Evolutionary conservation across 169 alveolate genomes (phyloP).

Genomic region (Plasmodium yoelii): DNA sequence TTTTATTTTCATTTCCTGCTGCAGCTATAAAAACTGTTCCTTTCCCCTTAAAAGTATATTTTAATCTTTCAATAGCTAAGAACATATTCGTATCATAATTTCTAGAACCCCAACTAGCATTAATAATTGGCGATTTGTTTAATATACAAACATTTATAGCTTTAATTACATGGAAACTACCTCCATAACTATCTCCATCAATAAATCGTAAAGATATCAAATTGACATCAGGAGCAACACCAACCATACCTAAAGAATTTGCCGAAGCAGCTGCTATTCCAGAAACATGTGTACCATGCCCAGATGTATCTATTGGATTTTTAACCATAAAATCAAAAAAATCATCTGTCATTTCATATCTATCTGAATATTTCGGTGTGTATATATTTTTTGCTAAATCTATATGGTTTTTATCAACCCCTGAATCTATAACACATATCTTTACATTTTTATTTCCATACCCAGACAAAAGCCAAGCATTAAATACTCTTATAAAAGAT

Average conservation of each 20-base stretch:
- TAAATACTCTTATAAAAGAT: slow-evolving; percentile 44
- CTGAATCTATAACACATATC: slow-evolving; percentile 89
- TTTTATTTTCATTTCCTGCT: slow-evolving; percentile 54
- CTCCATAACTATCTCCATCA: slow-evolving; percentile 58
- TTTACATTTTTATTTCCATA: slow-evolving; percentile 73
- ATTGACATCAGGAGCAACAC: slow-evolving; percentile 68
- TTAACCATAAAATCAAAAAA: slow-evolving; percentile 65
- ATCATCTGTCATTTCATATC: slow-evolving; percentile 71
- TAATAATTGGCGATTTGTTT: slow-evolving; percentile 62
- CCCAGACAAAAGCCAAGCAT: slow-evolving; percentile 75
- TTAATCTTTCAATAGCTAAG: slow-evolving; percentile 44
- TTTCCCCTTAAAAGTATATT: slow-evolving; percentile 54
- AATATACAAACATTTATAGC: slow-evolving; percentile 70
- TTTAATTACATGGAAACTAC: slow-evolving; percentile 67
- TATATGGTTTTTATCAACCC: slow-evolving; percentile 88
- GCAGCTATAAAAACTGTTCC: slow-evolving; percentile 55
- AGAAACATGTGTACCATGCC: slow-evolving; percentile 90
- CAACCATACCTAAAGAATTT: slow-evolving; percentile 62
- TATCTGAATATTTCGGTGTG: slow-evolving; percentile 81
- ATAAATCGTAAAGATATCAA: slow-evolving; percentile 70
- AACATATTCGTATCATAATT: slow-evolving; percentile 32
- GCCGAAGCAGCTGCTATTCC: slow-evolving; percentile 81
- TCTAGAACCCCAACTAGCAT: slow-evolving; percentile 76
- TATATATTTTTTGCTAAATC: slow-evolving; percentile 84
- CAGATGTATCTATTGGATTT: slow-evolving; percentile 85